Conservation (phyloP, 2,329 filamentous ascomycete species). For the Aureobasidium sp. region DNA sequence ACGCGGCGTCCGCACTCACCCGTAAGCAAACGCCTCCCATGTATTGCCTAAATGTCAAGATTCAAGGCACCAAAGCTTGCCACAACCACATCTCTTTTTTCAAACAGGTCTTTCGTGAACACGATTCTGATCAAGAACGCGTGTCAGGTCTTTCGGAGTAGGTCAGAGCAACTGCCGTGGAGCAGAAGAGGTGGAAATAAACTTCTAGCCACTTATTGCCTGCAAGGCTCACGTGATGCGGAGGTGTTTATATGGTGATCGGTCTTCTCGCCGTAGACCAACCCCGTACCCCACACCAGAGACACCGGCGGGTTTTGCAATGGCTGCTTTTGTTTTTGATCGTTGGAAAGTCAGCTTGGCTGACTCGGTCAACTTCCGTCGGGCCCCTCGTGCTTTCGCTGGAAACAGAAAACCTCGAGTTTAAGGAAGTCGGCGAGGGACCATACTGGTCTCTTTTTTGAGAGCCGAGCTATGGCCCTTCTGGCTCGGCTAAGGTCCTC, state of each 20-base stretch:
- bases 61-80: neutral
- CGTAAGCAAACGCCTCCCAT: neutral
- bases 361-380: neutral
- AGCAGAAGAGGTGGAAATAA: neutral
- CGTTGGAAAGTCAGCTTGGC: neutral
- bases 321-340: neutral
- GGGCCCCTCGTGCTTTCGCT: neutral
- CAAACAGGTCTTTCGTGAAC: neutral
- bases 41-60: neutral
- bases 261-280: neutral
- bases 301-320: neutral
- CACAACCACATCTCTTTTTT: neutral
- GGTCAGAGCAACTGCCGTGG: neutral
- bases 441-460: neutral
- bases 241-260: neutral
- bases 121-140: neutral
- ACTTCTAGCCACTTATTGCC: neutral
- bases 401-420: neutral
- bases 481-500: neutral
- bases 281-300: neutral
- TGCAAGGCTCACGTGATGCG: neutral
- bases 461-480: neutral
- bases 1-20: neutral
- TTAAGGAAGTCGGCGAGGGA: neutral
- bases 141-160: neutral